phyloP scores from a whole-genome alignment of 1,139 yeast genomes.

The Magnusiomyces clavatus region DNA sequence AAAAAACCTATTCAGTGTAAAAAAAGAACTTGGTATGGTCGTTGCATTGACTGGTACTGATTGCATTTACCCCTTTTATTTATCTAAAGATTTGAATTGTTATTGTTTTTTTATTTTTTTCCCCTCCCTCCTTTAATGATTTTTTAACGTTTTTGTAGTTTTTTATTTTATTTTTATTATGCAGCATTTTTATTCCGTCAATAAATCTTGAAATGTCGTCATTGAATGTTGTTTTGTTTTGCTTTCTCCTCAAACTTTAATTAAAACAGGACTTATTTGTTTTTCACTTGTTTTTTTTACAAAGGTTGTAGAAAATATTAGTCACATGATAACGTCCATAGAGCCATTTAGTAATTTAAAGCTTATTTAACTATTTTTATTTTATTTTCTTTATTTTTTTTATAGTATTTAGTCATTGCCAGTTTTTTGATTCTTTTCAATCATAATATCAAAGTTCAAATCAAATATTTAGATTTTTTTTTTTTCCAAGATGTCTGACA shows the following conservation, averaged over 20 bases:
- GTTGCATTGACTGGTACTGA: conserved; percentile 20
- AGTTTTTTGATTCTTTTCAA: neutral
- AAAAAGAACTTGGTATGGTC: conserved; percentile 26
- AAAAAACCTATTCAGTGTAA: conserved; percentile 20
- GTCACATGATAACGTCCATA: too few species aligned
- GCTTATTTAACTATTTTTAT: neutral
- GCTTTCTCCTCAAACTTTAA: too few species aligned
- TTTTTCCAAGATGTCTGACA: neutral
- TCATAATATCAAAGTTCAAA: neutral
- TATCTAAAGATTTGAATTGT: neutral
- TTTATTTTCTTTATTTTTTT: neutral
- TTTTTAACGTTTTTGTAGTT: neutral
- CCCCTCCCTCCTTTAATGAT: neutral
- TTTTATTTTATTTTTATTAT: neutral
- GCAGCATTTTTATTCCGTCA: neutral
- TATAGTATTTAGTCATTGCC: neutral
- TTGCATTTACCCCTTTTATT: neutral
- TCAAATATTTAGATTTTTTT: neutral
- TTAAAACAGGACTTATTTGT: too few species aligned
- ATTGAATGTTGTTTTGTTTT: neutral
- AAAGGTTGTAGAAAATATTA: too few species aligned
- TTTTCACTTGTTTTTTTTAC: too few species aligned
- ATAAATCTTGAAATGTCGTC: neutral
- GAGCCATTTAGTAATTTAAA: neutral
- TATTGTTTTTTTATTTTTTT: neutral